These are phyloP conservation scores for Cutaneotrichosporon cyanovorans DNA, from an alignment of 1,284 basidiomycete species.

Conservation along the genomic window DNA sequence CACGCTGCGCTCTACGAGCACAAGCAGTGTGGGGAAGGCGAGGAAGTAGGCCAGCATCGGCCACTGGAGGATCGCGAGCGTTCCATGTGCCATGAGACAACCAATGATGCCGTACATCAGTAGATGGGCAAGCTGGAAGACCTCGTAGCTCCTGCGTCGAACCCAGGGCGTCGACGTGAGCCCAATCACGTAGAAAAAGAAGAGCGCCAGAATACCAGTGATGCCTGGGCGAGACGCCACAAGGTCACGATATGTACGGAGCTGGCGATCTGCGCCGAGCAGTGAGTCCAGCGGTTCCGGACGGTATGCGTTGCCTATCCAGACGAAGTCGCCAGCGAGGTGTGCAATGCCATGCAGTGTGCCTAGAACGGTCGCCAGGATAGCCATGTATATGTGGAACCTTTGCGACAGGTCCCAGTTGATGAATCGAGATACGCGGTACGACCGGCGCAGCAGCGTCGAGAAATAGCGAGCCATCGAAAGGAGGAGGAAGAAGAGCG, in stretches of 20 bases:
- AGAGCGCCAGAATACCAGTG: conserved; percentile 22
- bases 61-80: conserved; percentile 20
- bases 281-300: conserved; percentile 14
- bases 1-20: conserved; percentile 20
- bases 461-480: conserved; percentile 27
- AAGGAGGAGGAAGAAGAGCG: conserved; percentile 27
- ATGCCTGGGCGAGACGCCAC: conserved; percentile 18
- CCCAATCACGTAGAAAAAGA: conserved; percentile 21
- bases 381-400: conserved; percentile 27
- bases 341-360: conserved; percentile 29
- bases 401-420: conserved; percentile 28
- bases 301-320: conserved; percentile 15
- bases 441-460: conserved; percentile 22
- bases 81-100: conserved; percentile 25
- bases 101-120: conserved; percentile 33
- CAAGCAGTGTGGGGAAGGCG: conserved; percentile 28
- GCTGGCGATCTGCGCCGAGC: conserved; percentile 8
- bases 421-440: conserved; percentile 22
- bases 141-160: conserved; percentile 21
- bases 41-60: conserved; percentile 32
- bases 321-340: conserved; percentile 24
- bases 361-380: conserved; percentile 18
- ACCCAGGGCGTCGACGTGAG: conserved; percentile 17
- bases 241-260: conserved; percentile 16
- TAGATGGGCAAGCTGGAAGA: conserved; percentile 28